Percentiles rank a stretch among this genome's conserved stretches.
These are phyloP conservation scores for Aspergillus sp. DNA, from an alignment of 2,329 filamentous ascomycete genomes.

Conservation along the genomic window DNA sequence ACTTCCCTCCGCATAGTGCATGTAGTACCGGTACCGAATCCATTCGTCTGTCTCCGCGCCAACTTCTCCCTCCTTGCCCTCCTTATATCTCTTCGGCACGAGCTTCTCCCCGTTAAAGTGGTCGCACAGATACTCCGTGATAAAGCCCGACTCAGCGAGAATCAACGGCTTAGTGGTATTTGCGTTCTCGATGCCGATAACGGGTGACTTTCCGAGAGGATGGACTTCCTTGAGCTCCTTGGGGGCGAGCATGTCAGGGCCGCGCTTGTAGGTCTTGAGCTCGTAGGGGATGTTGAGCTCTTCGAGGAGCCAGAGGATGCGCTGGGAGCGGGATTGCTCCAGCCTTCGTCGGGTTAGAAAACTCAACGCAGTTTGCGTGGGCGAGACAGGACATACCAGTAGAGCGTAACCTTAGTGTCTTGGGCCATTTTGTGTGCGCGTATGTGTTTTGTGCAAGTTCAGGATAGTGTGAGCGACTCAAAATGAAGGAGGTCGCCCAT, in stretches of 20 bases:
- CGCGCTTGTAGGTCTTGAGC: constrained; percentile 70
- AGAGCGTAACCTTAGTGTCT: constrained; percentile 53
- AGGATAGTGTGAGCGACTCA: background rate
- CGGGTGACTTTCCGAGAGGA: constrained; percentile 78
- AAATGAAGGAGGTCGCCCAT: background rate
- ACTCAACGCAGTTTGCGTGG: background rate
- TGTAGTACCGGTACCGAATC: constrained; percentile 58
- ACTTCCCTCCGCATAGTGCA: constrained; percentile 82
- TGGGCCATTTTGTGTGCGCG: constrained; percentile 4
- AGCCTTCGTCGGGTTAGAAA: constrained; percentile 52
- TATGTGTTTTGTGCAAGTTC: background rate
- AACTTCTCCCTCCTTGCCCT: constrained; percentile 48
- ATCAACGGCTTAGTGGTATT: constrained; percentile 46
- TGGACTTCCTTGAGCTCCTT: constrained; percentile 70
- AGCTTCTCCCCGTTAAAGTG: constrained; percentile 48
- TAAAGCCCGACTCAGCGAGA: constrained; percentile 74
- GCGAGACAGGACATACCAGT: constrained; percentile 46
- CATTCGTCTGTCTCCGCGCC: constrained; percentile 55
- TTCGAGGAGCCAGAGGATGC: constrained; percentile 79
- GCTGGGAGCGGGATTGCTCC: constrained; percentile 72
- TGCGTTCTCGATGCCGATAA: constrained; percentile 58
- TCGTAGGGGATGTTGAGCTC: constrained; percentile 75
- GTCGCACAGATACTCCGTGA: constrained; percentile 75
- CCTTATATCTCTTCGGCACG: constrained; percentile 45
- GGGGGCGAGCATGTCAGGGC: constrained; percentile 60